Evolutionary conservation across 176 grass and related monocot species (phyloP), one percentile per base, ranked within the genome.

Genomic region (Dendrocalamus sinicus): DNA sequence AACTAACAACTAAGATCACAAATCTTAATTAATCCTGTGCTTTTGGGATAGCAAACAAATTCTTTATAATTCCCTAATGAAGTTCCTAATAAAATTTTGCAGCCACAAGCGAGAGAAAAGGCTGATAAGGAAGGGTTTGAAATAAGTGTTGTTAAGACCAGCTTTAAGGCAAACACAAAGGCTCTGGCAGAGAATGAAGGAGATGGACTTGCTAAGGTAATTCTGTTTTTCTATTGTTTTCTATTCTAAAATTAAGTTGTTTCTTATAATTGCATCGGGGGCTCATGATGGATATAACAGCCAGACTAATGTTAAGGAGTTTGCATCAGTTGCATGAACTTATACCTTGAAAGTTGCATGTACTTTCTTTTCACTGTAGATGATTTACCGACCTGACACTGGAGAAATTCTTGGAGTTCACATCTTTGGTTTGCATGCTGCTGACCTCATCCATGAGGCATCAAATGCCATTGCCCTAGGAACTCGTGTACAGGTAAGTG

Each of bases 111-210:
- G 15, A 91, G 86, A 69, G 92, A 93, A 83, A 86, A 91, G 79
- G 92, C 79, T 84, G 93, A 99, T 30, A 95, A 94, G 60, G 96
- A 96, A 88, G 93, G 96, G 67, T 92, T 96, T 37, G 88, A 94
- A 23, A 69, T 99, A 44, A 77, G 80, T 80, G 88, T 99, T 80
- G 96, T 92, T 88, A 99, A 99, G 71, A 96, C 96, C 55, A 99
- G 93, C 81, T 99, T 94, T 83, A 99, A 99, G 88, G 96, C 93
- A 43, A 99, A 99, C 77, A 97, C 96, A 15, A 99, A 99, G 90
- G 96, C 96, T 82, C 85, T 99, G 89, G 96, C 90, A 53, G 96
- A 96, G 79, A 99, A 99, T 88, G 93, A 96, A 94, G 96, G 93
- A n/a, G 96, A 93, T 52, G 92, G 92, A 66, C 59, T 88, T 73